Conservation (phyloP, 495 filamentous ascomycete species). For the Aspergillus leporis region DNA sequence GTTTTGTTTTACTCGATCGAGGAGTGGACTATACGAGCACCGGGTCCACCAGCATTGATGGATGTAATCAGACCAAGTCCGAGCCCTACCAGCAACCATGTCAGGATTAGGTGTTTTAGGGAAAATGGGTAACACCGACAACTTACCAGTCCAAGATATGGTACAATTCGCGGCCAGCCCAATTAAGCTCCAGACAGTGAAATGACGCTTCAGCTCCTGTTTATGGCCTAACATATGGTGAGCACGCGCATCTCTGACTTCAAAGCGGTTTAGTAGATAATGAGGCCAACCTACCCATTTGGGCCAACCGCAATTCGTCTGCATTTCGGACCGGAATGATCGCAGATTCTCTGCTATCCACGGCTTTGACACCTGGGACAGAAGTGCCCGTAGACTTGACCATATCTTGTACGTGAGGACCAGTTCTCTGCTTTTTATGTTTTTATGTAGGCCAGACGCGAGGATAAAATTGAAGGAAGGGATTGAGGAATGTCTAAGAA, state of each 20-base stretch:
- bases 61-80: conserved; percentile 40
- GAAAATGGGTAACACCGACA: no score
- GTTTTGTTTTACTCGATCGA: neutral
- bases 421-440: neutral
- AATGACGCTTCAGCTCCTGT: conserved; percentile 42
- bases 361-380: neutral
- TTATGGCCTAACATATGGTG: conserved; percentile 32
- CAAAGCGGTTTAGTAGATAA: neutral
- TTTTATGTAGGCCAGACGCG: neutral
- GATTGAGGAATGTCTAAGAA: neutral
- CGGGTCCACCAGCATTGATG: conserved; percentile 42
- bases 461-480: neutral
- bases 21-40: conserved; percentile 27
- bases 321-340: conserved; percentile 29
- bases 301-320: conserved; percentile 43
- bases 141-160: conserved; percentile 42
- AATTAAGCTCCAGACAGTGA: conserved; percentile 41
- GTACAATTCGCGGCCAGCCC: conserved; percentile 43
- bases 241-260: neutral
- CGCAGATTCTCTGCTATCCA: conserved; percentile 5
- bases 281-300: conserved; percentile 35
- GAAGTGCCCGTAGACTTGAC: neutral
- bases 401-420: neutral
- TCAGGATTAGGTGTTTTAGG: neutral
- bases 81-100: conserved; percentile 21